These are phyloP conservation scores for Pontederia paniculata DNA, from an alignment of 176 grass and related monocot species.

Conservation along the genomic window DNA sequence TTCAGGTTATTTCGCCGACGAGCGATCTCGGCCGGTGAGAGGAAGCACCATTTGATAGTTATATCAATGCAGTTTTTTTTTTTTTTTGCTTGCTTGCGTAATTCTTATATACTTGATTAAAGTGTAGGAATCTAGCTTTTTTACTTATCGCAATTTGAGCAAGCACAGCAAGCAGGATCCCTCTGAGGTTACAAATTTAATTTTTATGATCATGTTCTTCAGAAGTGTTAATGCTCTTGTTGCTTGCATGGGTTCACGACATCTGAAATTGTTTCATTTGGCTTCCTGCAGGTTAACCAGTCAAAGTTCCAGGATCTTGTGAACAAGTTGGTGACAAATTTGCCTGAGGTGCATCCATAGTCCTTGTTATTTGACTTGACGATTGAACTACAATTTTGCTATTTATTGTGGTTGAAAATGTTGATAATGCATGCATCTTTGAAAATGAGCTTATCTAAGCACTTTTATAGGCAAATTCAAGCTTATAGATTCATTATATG, in stretches of 20 bases:
- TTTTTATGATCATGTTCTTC: too few relatives aligned
- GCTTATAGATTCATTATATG: too few relatives aligned
- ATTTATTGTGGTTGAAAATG: too few relatives aligned
- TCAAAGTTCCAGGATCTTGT: too few relatives aligned
- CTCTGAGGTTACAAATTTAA: conserved; percentile 30
- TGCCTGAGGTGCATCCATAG: too few relatives aligned
- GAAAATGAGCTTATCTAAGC: too few relatives aligned
- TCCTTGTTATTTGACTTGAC: too few relatives aligned
- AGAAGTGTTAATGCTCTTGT: conserved; percentile 6
- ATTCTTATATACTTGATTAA: neutral
- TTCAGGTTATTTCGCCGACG: conserved; percentile 39
- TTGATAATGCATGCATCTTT: too few relatives aligned
- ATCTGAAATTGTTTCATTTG: neutral
- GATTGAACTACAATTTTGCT: too few relatives aligned
- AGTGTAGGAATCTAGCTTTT: conserved; percentile 16
- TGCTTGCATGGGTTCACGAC: neutral
- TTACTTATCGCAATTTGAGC: conserved; percentile 11
- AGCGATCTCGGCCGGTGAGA: conserved; percentile 31
- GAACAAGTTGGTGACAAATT: too few relatives aligned
- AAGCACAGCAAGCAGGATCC: conserved; percentile 17
- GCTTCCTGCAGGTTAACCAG: too few relatives aligned
- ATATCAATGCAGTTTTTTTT: neutral
- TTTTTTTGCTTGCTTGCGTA: conserved; percentile 8
- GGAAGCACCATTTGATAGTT: conserved; percentile 1
- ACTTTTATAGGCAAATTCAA: too few relatives aligned